phyloP scores from a whole-genome alignment of 345 rosid genomes.

The Hibiscus syriacus region DNA sequence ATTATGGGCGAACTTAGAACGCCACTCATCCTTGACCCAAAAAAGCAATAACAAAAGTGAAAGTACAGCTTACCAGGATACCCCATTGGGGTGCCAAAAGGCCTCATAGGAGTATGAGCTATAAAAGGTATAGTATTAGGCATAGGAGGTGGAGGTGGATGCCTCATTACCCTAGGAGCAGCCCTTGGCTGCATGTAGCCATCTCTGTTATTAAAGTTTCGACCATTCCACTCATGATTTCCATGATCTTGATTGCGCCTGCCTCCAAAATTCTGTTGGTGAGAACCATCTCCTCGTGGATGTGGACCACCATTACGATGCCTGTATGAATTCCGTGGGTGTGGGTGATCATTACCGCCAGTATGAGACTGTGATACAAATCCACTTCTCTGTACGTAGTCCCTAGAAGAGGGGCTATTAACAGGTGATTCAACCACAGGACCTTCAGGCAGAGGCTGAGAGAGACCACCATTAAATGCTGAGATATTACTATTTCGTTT shows the following conservation, averaged over 20 bases:
- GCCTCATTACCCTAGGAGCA: conserved; percentile 49
- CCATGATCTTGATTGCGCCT: conserved; percentile 75
- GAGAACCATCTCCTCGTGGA: conserved; percentile 54
- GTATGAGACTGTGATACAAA: conserved; percentile 42
- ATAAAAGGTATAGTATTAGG: conserved; percentile 37
- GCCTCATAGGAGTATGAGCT: conserved; percentile 36
- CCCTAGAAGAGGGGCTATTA: conserved; percentile 46
- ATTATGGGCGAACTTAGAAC: conserved; percentile 20
- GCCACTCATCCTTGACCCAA: not conserved
- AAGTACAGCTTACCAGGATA: conserved; percentile 51
- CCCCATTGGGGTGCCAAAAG: conserved; percentile 43
- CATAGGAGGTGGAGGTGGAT: conserved; percentile 38
- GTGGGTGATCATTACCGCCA: conserved; percentile 45
- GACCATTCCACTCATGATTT: conserved; percentile 51
- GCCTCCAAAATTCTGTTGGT: conserved; percentile 59
- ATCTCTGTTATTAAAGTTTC: conserved; percentile 62
- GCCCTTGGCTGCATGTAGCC: conserved; percentile 51
- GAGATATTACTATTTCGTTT: conserved; percentile 27
- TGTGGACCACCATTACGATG: conserved; percentile 49
- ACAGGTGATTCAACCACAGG: conserved; percentile 26
- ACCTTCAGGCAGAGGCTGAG: conserved; percentile 35
- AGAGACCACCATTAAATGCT: conserved; percentile 30
- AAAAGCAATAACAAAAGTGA: not conserved
- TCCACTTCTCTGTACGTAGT: conserved; percentile 46
- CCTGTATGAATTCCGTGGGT: conserved; percentile 59